phyloP scores from a whole-genome alignment of 78 protist genomes.

The Dictyostelium intermedium region DNA sequence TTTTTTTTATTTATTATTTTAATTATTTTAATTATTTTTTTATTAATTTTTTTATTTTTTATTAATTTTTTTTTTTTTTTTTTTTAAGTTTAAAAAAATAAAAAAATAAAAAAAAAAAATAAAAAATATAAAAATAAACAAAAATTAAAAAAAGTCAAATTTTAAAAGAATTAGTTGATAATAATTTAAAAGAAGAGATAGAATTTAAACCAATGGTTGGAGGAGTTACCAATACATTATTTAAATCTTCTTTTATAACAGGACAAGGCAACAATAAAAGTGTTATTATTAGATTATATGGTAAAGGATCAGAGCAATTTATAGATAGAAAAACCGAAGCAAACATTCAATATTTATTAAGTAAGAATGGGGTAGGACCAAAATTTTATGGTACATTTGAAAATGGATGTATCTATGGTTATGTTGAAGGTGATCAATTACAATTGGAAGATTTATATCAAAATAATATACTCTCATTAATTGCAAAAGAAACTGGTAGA shows the following conservation, averaged over 20 bases:
- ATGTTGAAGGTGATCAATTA: conserved; percentile 67
- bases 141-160: conserved; percentile 20
- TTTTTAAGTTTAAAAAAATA: too few species aligned
- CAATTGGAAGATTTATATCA: conserved; percentile 43
- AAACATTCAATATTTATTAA: conserved; percentile 49
- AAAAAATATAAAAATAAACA: too few species aligned
- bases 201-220: conserved; percentile 71
- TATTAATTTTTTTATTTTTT: too few species aligned
- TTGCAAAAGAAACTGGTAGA: conserved; percentile 36
- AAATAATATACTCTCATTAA: conserved; percentile 3
- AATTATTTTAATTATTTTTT: too few species aligned
- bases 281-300: conserved; percentile 72
- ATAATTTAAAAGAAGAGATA: conserved; percentile 29
- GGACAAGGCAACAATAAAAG: conserved; percentile 25
- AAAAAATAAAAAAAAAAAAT: too few species aligned
- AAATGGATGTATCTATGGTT: conserved; percentile 81
- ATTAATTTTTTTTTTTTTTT: neutral
- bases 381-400: conserved; percentile 80
- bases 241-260: conserved; percentile 33
- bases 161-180: conserved; percentile 63
- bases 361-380: conserved; percentile 83
- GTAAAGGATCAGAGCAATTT: conserved; percentile 59
- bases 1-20: too few species aligned
- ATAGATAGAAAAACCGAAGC: conserved; percentile 70
- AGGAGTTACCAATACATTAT: conserved; percentile 70